Conservation (phyloP, 1,284 basidiomycete species). For the Spongispora temasekensis region DNA sequence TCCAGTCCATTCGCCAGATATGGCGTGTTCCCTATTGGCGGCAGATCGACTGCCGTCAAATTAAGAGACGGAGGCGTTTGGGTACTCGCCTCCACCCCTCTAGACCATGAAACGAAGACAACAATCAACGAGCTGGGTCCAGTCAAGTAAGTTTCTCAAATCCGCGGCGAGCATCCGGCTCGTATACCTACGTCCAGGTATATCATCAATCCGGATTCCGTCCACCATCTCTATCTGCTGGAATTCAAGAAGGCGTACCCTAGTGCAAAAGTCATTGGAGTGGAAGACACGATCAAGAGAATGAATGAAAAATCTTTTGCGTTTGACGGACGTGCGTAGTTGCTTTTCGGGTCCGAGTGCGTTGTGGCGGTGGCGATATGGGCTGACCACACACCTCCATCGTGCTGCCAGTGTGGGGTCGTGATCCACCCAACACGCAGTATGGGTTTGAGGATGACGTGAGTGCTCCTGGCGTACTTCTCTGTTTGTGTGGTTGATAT, state of each 20-base stretch:
- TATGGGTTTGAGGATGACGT: conserved; percentile 88
- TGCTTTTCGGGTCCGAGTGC: background rate
- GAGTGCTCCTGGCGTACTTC: conserved; percentile 22
- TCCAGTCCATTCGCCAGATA: conserved; percentile 69
- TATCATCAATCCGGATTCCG: conserved; percentile 64
- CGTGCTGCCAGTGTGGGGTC: conserved; percentile 72
- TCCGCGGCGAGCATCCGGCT: background rate
- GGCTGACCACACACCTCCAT: background rate
- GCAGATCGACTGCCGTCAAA: conserved; percentile 82
- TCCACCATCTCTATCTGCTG: conserved; percentile 67
- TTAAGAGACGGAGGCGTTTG: conserved; percentile 75
- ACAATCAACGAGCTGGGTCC: conserved; percentile 75
- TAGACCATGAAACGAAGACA: conserved; percentile 70
- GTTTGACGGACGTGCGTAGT: conserved; percentile 61
- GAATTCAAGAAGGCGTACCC: conserved; percentile 80
- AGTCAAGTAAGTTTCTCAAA: conserved; percentile 54
- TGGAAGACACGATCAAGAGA: conserved; percentile 52
- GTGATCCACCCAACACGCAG: conserved; percentile 57
- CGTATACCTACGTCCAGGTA: conserved; percentile 46
- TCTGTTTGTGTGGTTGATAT: background rate
- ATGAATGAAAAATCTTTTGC: conserved; percentile 45
- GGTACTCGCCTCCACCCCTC: conserved; percentile 84
- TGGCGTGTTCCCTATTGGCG: conserved; percentile 73
- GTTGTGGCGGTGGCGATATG: background rate
- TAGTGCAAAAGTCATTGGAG: conserved; percentile 72